These are phyloP conservation scores for Hymenochaete sp. DNA, from an alignment of 1,284 basidiomycete species.

Conservation along the genomic window DNA sequence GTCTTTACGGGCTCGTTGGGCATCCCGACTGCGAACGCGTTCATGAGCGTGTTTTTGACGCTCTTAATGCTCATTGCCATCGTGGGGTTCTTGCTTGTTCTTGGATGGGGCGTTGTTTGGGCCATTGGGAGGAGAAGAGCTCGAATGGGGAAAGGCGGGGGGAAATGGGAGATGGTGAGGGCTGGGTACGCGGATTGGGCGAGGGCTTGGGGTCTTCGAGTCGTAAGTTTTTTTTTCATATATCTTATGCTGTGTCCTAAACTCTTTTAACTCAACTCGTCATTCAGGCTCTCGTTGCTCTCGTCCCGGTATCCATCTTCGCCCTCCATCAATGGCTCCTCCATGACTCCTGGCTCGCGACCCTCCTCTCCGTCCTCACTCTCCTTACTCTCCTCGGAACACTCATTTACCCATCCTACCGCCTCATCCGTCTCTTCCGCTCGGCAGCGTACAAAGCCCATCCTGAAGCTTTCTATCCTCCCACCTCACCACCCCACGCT, in stretches of 20 bases:
- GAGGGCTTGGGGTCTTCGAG: slow-evolving; percentile 49
- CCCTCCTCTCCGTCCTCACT: slow-evolving; percentile 56
- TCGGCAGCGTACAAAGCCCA: too few relatives aligned
- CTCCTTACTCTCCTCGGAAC: slow-evolving; percentile 47
- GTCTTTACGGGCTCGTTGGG: slow-evolving; percentile 69
- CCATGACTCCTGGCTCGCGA: slow-evolving; percentile 74
- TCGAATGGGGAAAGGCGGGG: slow-evolving; percentile 19
- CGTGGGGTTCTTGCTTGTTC: slow-evolving; percentile 38
- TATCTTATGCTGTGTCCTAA: slow-evolving; percentile 9
- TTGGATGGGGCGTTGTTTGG: slow-evolving; percentile 43
- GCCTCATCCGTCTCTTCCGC: slow-evolving; percentile 39
- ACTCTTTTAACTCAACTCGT: background rate
- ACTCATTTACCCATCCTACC: slow-evolving; percentile 38
- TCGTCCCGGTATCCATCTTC: slow-evolving; percentile 68
- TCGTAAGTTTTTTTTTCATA: slow-evolving; percentile 34
- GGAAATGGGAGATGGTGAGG: slow-evolving; percentile 27
- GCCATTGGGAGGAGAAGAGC: slow-evolving; percentile 25
- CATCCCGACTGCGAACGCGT: slow-evolving; percentile 75
- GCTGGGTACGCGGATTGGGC: slow-evolving; percentile 40
- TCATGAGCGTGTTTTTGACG: slow-evolving; percentile 73
- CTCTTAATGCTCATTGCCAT: slow-evolving; percentile 58
- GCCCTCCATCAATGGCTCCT: slow-evolving; percentile 85
- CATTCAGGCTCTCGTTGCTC: slow-evolving; percentile 49
- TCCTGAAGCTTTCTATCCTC: too few relatives aligned
- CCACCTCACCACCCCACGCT: too few relatives aligned